A percentile compares a stretch with the other conserved stretches of the same genome.
These are phyloP conservation scores for Ophiostoma himal-ulmi DNA, from an alignment of 2,329 filamentous ascomycete species.

Conservation along the genomic window DNA sequence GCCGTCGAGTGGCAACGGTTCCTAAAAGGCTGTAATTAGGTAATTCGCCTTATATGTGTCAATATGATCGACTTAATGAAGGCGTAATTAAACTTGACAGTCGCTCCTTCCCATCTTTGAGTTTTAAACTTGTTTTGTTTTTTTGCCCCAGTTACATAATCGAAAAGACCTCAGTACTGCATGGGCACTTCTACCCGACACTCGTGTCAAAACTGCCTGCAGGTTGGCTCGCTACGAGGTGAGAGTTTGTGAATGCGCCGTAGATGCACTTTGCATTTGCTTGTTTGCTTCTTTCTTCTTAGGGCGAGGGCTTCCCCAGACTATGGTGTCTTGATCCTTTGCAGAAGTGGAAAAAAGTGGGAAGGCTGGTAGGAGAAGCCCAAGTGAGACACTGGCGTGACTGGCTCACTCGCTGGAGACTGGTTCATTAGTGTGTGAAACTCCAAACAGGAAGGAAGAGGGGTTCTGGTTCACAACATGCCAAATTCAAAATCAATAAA, in stretches of 20 bases:
- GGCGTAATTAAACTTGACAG: neutral
- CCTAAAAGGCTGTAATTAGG: too few species aligned
- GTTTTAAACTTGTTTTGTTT: neutral
- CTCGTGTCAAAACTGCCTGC: too few species aligned
- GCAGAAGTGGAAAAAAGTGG: conserved; percentile 9
- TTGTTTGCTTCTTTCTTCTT: neutral
- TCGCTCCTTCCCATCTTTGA: neutral
- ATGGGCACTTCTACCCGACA: neutral
- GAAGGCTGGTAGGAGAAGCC: neutral
- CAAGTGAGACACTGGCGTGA: neutral
- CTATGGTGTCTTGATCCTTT: neutral
- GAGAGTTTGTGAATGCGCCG: neutral
- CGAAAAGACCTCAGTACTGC: neutral
- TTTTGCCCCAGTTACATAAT: too few species aligned
- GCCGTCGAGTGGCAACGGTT: too few species aligned
- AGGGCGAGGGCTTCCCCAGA: neutral
- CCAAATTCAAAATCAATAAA: neutral
- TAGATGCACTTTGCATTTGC: neutral
- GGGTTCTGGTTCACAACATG: neutral
- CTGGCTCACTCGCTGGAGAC: too few species aligned
- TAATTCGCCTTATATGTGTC: too few species aligned
- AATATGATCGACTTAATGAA: neutral
- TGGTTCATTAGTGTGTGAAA: neutral
- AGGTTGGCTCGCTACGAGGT: neutral
- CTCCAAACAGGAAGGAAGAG: neutral